Percentiles rank a stretch among this genome's conserved stretches.
Conservation (phyloP, 2,329 filamentous ascomycete species). For the Exophiala sideris region DNA sequence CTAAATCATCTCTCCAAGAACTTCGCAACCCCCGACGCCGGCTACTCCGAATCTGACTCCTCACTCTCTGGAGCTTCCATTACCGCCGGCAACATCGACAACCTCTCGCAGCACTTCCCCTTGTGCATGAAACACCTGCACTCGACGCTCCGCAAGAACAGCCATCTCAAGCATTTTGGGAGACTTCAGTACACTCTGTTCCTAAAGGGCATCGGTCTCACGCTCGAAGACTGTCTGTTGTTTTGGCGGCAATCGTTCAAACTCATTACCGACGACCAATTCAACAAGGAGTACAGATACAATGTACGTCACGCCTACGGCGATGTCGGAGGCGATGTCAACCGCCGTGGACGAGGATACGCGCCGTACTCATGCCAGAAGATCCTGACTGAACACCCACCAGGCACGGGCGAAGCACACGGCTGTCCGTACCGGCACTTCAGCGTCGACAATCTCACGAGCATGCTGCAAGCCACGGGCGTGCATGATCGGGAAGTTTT, state of each 20-base stretch:
- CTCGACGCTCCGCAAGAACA: constrained; percentile 76
- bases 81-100: constrained; percentile 74
- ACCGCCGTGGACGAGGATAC: constrained; percentile 81
- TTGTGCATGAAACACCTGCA: constrained; percentile 94
- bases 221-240: constrained; percentile 81
- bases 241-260: constrained; percentile 90
- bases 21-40: constrained; percentile 85
- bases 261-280: constrained; percentile 85
- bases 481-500: constrained; percentile 74
- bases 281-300: constrained; percentile 97
- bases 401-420: constrained; percentile 81
- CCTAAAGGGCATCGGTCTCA: constrained; percentile 90
- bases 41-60: constrained; percentile 65
- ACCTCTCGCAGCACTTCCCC: constrained; percentile 76
- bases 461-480: constrained; percentile 72
- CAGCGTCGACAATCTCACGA: constrained; percentile 76
- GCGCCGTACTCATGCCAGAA: constrained; percentile 93
- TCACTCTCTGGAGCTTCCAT: constrained; percentile 69
- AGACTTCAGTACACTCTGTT: constrained; percentile 94
- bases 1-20: constrained; percentile 86
- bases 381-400: constrained; percentile 83
- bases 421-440: constrained; percentile 98
- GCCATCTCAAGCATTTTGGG: constrained; percentile 88
- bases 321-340: constrained; percentile 89
- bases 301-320: constrained; percentile 94